These are phyloP conservation scores for Gnomoniopsis smithogilvyi DNA, from an alignment of 2,329 filamentous ascomycete species.

Conservation along the genomic window DNA sequence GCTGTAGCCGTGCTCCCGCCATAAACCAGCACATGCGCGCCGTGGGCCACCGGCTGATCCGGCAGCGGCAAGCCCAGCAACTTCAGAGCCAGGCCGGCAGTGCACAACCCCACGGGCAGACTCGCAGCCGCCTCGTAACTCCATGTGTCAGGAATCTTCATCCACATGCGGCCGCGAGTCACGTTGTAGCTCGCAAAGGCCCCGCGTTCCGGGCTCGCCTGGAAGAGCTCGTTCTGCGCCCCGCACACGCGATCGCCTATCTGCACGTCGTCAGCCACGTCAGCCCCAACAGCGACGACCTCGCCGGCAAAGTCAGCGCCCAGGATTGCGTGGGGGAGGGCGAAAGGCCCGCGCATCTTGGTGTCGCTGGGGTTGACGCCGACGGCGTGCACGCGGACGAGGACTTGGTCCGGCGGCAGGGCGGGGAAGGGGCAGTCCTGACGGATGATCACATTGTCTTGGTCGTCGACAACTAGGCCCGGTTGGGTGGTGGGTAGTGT, in stretches of 20 bases:
- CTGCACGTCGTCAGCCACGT: not conserved
- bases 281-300: conserved; percentile 23
- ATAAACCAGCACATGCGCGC: not conserved
- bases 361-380: conserved; percentile 29
- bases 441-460: not conserved
- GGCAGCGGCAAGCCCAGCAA: not conserved
- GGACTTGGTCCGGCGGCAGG: not conserved
- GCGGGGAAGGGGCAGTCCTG: not conserved
- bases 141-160: not conserved
- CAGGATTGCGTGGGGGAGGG: conserved; percentile 20
- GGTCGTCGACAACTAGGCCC: not conserved
- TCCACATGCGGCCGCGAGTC: not conserved
- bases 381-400: conserved; percentile 19
- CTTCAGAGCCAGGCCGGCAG: not conserved
- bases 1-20: not conserved
- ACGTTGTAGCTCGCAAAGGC: not conserved
- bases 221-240: conserved; percentile 4
- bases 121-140: not conserved
- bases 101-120: not conserved
- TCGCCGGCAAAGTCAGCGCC: conserved; percentile 28
- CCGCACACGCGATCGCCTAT: conserved; percentile 20
- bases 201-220: conserved; percentile 3
- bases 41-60: not conserved
- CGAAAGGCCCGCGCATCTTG: conserved; percentile 25
- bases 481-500: not conserved